These are phyloP conservation scores for Bimuria novae-zelandiae DNA, from an alignment of 2,329 filamentous ascomycete genomes.

Conservation along the genomic window DNA sequence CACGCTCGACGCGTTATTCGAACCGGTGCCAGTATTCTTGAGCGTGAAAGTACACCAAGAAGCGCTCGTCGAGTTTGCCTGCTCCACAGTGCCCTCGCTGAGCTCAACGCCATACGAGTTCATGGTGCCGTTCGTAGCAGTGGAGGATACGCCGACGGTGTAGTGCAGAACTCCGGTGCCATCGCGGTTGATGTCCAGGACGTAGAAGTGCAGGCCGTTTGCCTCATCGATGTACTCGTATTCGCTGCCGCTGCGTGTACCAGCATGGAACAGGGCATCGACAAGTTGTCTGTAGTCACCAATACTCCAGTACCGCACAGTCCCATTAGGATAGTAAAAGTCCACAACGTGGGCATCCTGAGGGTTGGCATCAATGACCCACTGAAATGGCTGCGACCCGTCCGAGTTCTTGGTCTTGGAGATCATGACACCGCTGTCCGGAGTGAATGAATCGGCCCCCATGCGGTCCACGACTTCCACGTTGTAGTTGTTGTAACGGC, in stretches of 20 bases:
- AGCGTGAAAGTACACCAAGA: conserved; percentile 54
- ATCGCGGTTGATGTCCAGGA: conserved; percentile 52
- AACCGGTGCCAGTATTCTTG: conserved; percentile 47
- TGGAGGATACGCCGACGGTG: conserved; percentile 53
- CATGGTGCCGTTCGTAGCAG: conserved; percentile 40
- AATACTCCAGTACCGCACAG: conserved; percentile 52
- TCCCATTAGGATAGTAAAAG: conserved; percentile 57
- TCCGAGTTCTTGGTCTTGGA: conserved; percentile 58
- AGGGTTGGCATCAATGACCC: conserved; percentile 60
- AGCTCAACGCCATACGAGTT: conserved; percentile 48
- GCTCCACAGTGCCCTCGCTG: conserved; percentile 39
- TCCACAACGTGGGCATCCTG: conserved; percentile 58
- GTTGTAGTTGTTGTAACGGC: conserved; percentile 57
- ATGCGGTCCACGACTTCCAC: conserved; percentile 60
- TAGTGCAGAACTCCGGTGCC: conserved; percentile 53
- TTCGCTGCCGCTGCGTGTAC: conserved; percentile 56
- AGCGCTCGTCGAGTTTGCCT: conserved; percentile 21
- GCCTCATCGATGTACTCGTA: conserved; percentile 55
- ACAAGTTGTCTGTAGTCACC: conserved; percentile 60
- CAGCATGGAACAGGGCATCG: conserved; percentile 61
- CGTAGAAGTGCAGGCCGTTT: conserved; percentile 58
- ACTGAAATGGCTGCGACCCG: conserved; percentile 54
- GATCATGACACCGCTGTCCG: conserved; percentile 59
- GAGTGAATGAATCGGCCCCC: conserved; percentile 58
- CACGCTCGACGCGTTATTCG: conserved; percentile 15